Conservation (phyloP, 1,284 basidiomycete genomes). For the Afroboletus lepidellus region DNA sequence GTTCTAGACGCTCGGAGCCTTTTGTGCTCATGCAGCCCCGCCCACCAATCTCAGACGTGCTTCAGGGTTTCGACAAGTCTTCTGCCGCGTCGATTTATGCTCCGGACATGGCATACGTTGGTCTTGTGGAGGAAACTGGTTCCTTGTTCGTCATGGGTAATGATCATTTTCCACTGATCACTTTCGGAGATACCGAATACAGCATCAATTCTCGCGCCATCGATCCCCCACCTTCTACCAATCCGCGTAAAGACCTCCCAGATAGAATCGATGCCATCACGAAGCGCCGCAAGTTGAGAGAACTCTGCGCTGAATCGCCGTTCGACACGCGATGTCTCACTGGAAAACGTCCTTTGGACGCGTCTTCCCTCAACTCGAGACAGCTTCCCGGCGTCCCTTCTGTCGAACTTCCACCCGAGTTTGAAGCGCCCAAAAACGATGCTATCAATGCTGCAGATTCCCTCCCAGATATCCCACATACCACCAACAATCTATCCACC, state of each 20-base stretch:
- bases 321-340: conserved; percentile 57
- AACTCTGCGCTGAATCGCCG: conserved; percentile 38
- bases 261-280: conserved; percentile 46
- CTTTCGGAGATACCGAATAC: conserved; percentile 53
- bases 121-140: conserved; percentile 65
- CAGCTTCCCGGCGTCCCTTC: conserved; percentile 36
- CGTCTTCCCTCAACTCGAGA: conserved; percentile 32
- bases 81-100: conserved; percentile 43
- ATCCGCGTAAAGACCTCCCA: conserved; percentile 35
- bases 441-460: conserved; percentile 11
- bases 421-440: conserved; percentile 1
- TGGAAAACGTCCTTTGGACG: conserved; percentile 54
- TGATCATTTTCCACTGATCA: conserved; percentile 69
- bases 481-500: conserved; percentile 12
- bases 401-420: conserved; percentile 24
- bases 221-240: conserved; percentile 37
- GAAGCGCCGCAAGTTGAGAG: conserved; percentile 38
- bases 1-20: conserved; percentile 48
- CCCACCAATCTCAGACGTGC: conserved; percentile 61
- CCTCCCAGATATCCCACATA: conserved; percentile 18
- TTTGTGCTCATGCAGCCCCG: conserved; percentile 80
- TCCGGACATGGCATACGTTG: conserved; percentile 65
- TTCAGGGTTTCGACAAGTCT: conserved; percentile 41
- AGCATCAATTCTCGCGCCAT: conserved; percentile 32
- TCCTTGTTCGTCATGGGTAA: conserved; percentile 81